Conservation (phyloP, 2,329 filamentous ascomycete genomes). For the Colletotrichum theobromicola region DNA sequence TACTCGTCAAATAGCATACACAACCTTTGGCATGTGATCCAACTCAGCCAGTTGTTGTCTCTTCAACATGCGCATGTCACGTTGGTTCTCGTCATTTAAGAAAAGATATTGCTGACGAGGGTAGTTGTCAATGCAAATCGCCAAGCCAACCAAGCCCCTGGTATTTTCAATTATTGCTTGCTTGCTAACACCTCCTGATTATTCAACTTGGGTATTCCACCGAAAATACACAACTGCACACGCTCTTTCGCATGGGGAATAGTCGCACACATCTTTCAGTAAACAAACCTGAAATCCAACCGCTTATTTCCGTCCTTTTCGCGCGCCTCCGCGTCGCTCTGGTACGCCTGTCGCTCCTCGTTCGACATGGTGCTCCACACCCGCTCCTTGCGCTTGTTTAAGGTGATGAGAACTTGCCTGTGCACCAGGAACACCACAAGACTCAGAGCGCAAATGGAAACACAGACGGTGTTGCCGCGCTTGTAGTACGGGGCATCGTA, state of each 20-base stretch:
- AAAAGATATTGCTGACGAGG: neutral
- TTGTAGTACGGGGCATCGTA: constrained; percentile 63
- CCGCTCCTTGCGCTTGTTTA: constrained; percentile 40
- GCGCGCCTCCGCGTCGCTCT: constrained; percentile 46
- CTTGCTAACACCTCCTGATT: neutral
- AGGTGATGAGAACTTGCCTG: constrained; percentile 44
- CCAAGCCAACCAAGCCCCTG: neutral
- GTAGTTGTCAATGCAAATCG: neutral
- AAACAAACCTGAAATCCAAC: constrained; percentile 26
- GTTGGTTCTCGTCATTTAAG: neutral
- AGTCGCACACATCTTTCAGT: neutral
- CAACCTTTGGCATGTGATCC: neutral
- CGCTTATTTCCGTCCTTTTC: constrained; percentile 51
- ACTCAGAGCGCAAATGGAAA: constrained; percentile 55
- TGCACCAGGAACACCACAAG: constrained; percentile 55
- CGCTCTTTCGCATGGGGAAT: neutral
- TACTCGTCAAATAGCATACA: neutral
- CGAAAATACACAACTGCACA: neutral
- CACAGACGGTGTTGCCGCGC: constrained; percentile 60
- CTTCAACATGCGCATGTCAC: neutral
- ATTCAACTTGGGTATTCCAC: neutral
- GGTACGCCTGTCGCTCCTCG: constrained; percentile 39
- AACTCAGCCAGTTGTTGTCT: neutral
- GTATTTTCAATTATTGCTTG: neutral
- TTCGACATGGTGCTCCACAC: constrained; percentile 42